phyloP scores from a whole-genome alignment of 805 yeast species.

The Starmerella floris region DNA sequence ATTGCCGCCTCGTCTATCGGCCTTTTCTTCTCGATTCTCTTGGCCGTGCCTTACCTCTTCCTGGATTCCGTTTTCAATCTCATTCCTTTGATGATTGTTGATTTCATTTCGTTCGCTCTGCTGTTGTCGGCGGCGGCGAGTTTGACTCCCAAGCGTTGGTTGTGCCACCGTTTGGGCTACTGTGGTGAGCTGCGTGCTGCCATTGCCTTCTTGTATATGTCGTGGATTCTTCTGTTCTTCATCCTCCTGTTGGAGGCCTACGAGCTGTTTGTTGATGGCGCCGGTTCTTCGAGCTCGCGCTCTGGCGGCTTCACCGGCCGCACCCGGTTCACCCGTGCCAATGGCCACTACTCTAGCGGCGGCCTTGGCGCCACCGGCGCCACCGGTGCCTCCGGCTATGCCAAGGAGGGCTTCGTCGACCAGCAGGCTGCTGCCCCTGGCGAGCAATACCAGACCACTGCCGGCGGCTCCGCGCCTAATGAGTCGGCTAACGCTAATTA shows the following conservation, averaged over 20 bases:
- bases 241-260: constrained; percentile 10
- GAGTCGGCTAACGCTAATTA: not conserved
- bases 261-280: constrained; percentile 6
- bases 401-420: no score
- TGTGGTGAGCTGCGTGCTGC: constrained; percentile 15
- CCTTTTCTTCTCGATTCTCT: constrained; percentile 12
- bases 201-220: constrained; percentile 18
- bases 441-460: no score
- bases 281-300: not conserved
- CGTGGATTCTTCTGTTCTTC: constrained; percentile 15
- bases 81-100: constrained; percentile 6
- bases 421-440: not conserved
- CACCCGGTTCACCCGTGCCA: not conserved
- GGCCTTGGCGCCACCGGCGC: not conserved
- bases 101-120: constrained; percentile 16
- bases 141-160: constrained; percentile 9
- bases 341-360: not conserved
- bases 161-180: constrained; percentile 14
- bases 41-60: constrained; percentile 5
- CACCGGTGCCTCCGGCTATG: constrained; percentile 1
- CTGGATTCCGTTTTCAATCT: constrained; percentile 1
- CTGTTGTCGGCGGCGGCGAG: constrained; percentile 13
- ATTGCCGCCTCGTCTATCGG: constrained; percentile 14
- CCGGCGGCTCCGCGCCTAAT: no score
- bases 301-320: constrained; percentile 3